phyloP scores from a whole-genome alignment of 768 basidiomycete species.

The Auricularia heimuer region DNA sequence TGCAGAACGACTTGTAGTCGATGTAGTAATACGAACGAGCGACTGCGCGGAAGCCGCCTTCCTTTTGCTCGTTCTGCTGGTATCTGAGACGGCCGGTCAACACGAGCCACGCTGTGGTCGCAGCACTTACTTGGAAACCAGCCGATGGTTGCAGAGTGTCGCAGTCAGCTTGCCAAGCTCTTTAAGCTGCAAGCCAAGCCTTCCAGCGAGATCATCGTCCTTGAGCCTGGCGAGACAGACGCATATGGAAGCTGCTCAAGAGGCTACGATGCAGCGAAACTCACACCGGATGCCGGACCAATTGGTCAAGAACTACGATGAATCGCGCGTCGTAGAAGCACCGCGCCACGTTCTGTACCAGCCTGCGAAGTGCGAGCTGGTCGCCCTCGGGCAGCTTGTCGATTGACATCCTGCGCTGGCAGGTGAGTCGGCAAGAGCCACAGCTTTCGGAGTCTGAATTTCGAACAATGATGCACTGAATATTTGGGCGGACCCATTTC shows the following conservation, averaged over 20 bases:
- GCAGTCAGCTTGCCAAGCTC: conserved; percentile 87
- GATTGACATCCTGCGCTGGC: neutral
- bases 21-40: conserved; percentile 94
- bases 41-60: conserved; percentile 78
- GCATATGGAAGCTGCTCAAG: conserved; percentile 13
- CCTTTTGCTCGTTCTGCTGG: conserved; percentile 85
- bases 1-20: conserved; percentile 90
- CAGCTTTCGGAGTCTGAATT: no score
- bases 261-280: conserved; percentile 29
- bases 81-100: conserved; percentile 39
- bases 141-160: conserved; percentile 62
- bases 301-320: conserved; percentile 88
- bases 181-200: conserved; percentile 82
- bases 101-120: neutral
- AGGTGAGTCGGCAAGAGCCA: no score
- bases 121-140: conserved; percentile 62
- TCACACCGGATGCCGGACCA: conserved; percentile 90
- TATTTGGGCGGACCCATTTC: no score
- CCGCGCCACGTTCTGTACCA: conserved; percentile 88
- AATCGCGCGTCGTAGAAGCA: conserved; percentile 92
- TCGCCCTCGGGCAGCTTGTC: conserved; percentile 50
- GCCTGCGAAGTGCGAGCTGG: conserved; percentile 68
- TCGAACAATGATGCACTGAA: no score
- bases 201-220: conserved; percentile 86
- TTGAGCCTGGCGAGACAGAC: conserved; percentile 51